Base-by-base conservation (phyloP, 371 early-diverging fungal species). In the Lichtheimia hyalospora region DNA sequence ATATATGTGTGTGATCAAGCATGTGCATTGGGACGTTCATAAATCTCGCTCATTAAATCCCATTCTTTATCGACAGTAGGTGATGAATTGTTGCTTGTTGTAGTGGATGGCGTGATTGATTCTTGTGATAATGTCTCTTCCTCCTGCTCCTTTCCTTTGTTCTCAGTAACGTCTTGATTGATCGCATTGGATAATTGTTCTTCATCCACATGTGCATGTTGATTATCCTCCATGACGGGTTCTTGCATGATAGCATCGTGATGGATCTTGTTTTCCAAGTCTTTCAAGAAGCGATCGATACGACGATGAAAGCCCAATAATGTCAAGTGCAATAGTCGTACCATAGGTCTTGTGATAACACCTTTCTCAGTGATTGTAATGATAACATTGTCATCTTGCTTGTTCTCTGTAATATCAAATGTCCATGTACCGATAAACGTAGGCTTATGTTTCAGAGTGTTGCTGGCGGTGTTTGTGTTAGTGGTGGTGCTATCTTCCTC, bases 271-370 rank as follows among this genome's bases (percentile, higher is more conserved):
- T 64, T 64, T 28, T 28, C 61, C 28, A 77, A 50, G 52, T 77
- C 78, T n/a, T 70, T 71, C 42, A 77, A 48, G 41, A 74, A 77
- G 12, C 73, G 67, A 61, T 77, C 78, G 16, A 77, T 67, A 16
- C 71, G 70, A 16, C 69, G 62, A 52, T 70, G 64, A 52, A 67
- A 77, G 1, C 78, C 78, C 63, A 74, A 70, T 14, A 77, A 16
- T 5, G 69, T 46, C 49, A 72, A 20, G 48, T 72, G 62, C 2
- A 67, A 62, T 4, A 77, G 43, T 10, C 78, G 62, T 20, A 70
- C 70, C 57, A 77, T 61, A 2, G 78, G 78, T 28, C 71, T 63
- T 52, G 68, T 66, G 25, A 77, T 72, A 4, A 68, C 64, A 41
- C 78, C 78, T 53, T 72, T 70, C 54, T 77, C 73, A 13, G 71